Evolutionary conservation across 257 asterid genomes (phyloP).

Genomic region (Datura wrightii): DNA sequence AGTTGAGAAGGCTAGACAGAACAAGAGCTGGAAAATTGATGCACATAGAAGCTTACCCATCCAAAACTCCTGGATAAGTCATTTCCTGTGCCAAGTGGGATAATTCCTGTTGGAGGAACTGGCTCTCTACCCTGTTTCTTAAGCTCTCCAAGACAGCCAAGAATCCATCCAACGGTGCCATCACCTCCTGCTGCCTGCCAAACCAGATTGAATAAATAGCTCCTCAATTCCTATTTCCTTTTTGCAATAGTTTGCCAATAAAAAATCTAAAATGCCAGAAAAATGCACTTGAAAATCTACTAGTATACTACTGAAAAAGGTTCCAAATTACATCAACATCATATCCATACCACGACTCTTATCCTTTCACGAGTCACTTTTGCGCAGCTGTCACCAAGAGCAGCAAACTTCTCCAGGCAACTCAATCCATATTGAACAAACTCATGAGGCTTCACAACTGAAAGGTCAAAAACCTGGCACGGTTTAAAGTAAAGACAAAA

Average conservation of each 20-base stretch:
- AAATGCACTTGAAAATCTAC: not conserved
- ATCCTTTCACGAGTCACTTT: constrained; percentile 81
- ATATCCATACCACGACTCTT: constrained; percentile 81
- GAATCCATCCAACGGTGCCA: constrained; percentile 99
- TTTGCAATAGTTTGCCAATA: not conserved
- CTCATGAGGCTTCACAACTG: constrained; percentile 89
- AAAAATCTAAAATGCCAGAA: not conserved
- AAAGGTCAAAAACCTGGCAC: constrained; percentile 91
- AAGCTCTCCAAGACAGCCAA: constrained; percentile 93
- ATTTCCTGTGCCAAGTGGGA: constrained; percentile 99
- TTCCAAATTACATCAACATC: constrained; percentile 24
- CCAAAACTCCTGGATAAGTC: constrained; percentile 94
- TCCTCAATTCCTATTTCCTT: not conserved
- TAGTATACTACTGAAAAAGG: not conserved
- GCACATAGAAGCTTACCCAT: constrained; percentile 67
- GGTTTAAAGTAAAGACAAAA: constrained; percentile 30
- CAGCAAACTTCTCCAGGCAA: constrained; percentile 89
- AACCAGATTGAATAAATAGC: constrained; percentile 34
- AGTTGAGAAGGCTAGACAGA: constrained; percentile 28
- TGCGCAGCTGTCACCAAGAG: constrained; percentile 81
- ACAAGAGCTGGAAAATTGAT: constrained; percentile 30
- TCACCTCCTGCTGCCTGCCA: constrained; percentile 99
- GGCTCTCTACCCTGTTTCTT: constrained; percentile 67
- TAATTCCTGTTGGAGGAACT: constrained; percentile 80
- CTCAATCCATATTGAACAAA: constrained; percentile 90